phyloP scores from a whole-genome alignment of 768 basidiomycete genomes.

The Leccinum obscurum region DNA sequence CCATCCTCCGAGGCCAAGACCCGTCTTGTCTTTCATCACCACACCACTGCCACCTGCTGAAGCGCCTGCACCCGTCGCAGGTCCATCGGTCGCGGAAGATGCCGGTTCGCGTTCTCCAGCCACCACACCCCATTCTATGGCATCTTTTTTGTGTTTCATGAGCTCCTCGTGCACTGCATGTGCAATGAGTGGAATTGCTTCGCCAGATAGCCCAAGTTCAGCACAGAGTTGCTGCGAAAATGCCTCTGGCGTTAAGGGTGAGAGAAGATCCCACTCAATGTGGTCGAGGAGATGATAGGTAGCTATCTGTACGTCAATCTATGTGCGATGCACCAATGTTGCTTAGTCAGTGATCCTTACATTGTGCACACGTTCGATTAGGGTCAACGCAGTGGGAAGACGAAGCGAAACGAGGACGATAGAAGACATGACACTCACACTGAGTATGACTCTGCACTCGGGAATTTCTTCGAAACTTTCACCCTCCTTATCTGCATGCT shows the following conservation, averaged over 20 bases:
- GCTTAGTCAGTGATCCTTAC: conserved; percentile 13
- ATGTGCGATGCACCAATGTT: conserved; percentile 1
- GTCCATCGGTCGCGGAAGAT: conserved; percentile 19
- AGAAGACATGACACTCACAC: conserved; percentile 46
- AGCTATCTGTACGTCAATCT: conserved; percentile 98
- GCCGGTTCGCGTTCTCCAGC: conserved; percentile 49
- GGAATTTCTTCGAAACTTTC: conserved; percentile 65
- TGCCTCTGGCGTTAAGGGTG: conserved; percentile 82
- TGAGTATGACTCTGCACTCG: conserved; percentile 81
- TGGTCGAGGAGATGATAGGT: conserved; percentile 90
- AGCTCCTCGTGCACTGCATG: conserved; percentile 96
- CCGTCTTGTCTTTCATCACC: conserved; percentile 80
- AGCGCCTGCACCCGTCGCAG: conserved; percentile 5
- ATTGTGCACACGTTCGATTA: conserved; percentile 19
- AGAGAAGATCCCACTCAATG: conserved; percentile 98
- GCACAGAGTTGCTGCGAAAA: conserved; percentile 79
- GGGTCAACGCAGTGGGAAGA: conserved; percentile 16
- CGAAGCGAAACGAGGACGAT: conserved; percentile 4
- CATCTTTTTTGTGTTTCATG: conserved; percentile 92
- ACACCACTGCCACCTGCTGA: conserved; percentile 39
- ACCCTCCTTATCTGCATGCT: conserved; percentile 14
- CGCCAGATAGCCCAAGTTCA: conserved; percentile 87
- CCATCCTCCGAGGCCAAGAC: conserved; percentile 72
- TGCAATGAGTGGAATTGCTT: conserved; percentile 85
- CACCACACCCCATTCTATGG: conserved; percentile 91